A percentile compares a stretch with the other conserved stretches of the same genome.
Evolutionary conservation across 2,329 filamentous ascomycete species (phyloP).

Genomic region (Alternaria arbusti): DNA sequence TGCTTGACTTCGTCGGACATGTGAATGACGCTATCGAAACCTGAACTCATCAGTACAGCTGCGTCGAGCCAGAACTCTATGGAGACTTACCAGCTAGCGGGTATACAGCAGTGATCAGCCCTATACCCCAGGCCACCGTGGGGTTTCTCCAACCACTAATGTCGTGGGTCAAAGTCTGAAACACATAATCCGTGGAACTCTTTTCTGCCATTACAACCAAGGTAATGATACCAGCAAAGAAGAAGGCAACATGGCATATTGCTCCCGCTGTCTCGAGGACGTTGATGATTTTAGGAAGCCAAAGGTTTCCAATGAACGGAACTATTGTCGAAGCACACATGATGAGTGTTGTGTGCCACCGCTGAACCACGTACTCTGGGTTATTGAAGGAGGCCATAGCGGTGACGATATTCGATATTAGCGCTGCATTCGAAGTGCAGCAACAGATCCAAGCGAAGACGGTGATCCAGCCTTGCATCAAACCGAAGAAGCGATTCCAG

Average conservation of each 20-base stretch:
- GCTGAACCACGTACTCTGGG: constrained; percentile 38
- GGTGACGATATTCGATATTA: constrained; percentile 29
- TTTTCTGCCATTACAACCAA: constrained; percentile 52
- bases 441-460: constrained; percentile 48
- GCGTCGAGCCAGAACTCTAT: neutral
- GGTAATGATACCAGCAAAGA: constrained; percentile 56
- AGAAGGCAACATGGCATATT: constrained; percentile 56
- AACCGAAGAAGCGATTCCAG: constrained; percentile 29
- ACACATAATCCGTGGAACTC: constrained; percentile 50
- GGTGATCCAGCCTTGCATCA: constrained; percentile 48
- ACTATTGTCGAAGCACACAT: constrained; percentile 50
- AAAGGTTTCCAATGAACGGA: constrained; percentile 51
- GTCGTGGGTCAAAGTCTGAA: constrained; percentile 53
- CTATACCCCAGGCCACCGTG: constrained; percentile 52
- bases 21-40: constrained; percentile 57
- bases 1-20: constrained; percentile 38
- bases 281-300: constrained; percentile 52
- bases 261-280: constrained; percentile 54
- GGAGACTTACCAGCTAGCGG: neutral
- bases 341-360: constrained; percentile 57
- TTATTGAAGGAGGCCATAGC: constrained; percentile 43
- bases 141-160: constrained; percentile 51
- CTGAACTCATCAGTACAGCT: constrained; percentile 24
- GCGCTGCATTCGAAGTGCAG: constrained; percentile 31
- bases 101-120: constrained; percentile 41